A percentile compares a stretch with the other conserved stretches of the same genome.
phyloP scores from a whole-genome alignment of 768 basidiomycete species.

The Boletus pseudo-olivaceus region DNA sequence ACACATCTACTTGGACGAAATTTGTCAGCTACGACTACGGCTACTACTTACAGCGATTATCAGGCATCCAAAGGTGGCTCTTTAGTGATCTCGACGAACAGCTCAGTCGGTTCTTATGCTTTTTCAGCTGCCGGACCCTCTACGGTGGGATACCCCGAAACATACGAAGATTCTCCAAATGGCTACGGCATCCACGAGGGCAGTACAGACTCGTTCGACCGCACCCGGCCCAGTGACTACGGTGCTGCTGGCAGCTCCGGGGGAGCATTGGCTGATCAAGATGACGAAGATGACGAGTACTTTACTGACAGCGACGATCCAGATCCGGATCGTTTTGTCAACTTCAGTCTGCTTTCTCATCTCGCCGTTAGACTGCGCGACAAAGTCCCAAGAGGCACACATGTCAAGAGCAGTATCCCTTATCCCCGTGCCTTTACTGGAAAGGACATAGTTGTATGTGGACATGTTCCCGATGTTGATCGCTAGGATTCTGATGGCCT shows the following conservation, averaged over 20 bases:
- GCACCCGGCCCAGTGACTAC: constrained; percentile 17
- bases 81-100: constrained; percentile 12
- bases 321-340: constrained; percentile 75
- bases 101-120: constrained; percentile 17
- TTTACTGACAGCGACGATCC: constrained; percentile 55
- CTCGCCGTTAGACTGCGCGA: constrained; percentile 87
- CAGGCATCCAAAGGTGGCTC: constrained; percentile 14
- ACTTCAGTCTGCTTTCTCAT: constrained; percentile 83
- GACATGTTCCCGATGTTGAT: neutral
- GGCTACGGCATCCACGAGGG: constrained; percentile 13
- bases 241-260: constrained; percentile 14
- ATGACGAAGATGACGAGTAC: constrained; percentile 29
- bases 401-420: constrained; percentile 90
- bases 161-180: constrained; percentile 16
- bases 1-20: constrained; percentile 26
- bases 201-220: constrained; percentile 29
- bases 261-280: constrained; percentile 21
- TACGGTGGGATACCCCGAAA: constrained; percentile 15
- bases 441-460: constrained; percentile 85
- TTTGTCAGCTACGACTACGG: constrained; percentile 23
- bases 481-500: constrained; percentile 2
- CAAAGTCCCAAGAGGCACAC: constrained; percentile 80
- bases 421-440: constrained; percentile 92
- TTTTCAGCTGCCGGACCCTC: constrained; percentile 25
- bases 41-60: constrained; percentile 22